Evolutionary conservation across 768 basidiomycete genomes (phyloP).

Genomic region (Auricularia heimuer): DNA sequence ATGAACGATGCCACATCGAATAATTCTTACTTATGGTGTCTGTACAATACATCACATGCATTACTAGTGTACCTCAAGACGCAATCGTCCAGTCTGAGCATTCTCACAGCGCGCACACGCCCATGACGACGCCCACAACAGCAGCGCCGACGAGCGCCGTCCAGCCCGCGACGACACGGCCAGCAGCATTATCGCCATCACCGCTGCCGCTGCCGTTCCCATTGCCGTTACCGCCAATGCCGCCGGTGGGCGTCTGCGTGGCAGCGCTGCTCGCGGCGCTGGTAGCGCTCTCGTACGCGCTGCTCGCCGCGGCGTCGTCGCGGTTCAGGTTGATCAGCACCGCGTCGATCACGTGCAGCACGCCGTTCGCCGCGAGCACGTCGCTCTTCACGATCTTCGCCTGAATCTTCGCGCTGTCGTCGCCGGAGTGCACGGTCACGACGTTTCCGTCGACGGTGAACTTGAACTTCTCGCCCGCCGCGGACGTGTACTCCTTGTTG

Average conservation of each 20-base stretch:
- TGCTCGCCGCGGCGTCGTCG: slow-evolving; percentile 35
- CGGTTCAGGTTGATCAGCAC: slow-evolving; percentile 39
- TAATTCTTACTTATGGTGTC: too few species aligned
- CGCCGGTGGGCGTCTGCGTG: neutral
- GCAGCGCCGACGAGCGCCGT: neutral
- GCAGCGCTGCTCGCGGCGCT: neutral
- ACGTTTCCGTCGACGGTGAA: slow-evolving; percentile 50
- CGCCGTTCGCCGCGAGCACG: slow-evolving; percentile 56
- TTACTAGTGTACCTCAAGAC: too few species aligned
- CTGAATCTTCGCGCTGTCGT: slow-evolving; percentile 26
- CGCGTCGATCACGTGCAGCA: slow-evolving; percentile 50
- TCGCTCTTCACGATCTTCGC: slow-evolving; percentile 50
- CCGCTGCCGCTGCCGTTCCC: neutral
- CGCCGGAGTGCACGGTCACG: slow-evolving; percentile 34
- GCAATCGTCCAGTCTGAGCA: too few species aligned
- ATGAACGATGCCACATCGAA: too few species aligned
- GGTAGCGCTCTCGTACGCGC: slow-evolving; percentile 31
- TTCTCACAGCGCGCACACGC: neutral
- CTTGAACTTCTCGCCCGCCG: slow-evolving; percentile 44
- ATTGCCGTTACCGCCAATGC: neutral
- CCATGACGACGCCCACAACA: neutral
- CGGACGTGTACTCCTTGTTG: slow-evolving; percentile 35
- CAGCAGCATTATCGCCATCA: neutral
- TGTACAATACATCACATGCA: too few species aligned
- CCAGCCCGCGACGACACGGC: neutral